Base-by-base conservation (phyloP, 805 yeast species). In the Ogataea ganodermae region DNA sequence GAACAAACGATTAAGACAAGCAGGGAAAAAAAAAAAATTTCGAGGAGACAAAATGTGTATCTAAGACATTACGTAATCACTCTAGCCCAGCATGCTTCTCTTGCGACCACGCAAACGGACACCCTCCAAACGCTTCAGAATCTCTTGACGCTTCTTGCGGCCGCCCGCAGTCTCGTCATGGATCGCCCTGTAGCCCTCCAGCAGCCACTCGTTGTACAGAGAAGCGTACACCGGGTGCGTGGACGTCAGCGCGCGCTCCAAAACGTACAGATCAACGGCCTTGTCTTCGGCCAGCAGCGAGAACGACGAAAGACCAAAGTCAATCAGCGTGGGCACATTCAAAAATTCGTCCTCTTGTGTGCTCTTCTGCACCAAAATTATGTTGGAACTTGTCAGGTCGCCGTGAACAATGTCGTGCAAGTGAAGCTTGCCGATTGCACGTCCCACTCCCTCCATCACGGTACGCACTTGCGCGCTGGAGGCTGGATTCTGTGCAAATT, bases 241-340 rank as follows among this genome's bases (percentile, higher is more conserved):
- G 55, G 96, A 88, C 24, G 81, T 69, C 16, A 94, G 77, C 0
- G 99, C 98, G 58, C 98, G 73, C 66, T 94, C 99, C 50, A 94
- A 68, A 9, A 94, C 98, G 59, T 94, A 94, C 49, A 94, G 66
- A 65, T 94, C 99, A n/a, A 94, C 99, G 3, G 98, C 98, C 66
- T 89, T 90, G 60, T 92, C 98, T 59, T 94, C 99, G 0, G 86
- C 78, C 51, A 89, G 63, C 1, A 76, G 75, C 0, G 96, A 81
- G 48, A 82, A 82, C 10, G 90, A 81, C 2, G 96, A 86, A 16
- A 94, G 73, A 0, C 99, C 99, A 69, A 94, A 94, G 62, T 94
- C 99, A 45, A 94, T 94, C 54, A 94, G 66, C 27, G 72, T 78
- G 0, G 95, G 89, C 6, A 51, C 57, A n/a, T 30, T 44, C n/a